phyloP scores from a whole-genome alignment of 225 moss, liverwort and hornwort species.

The Climacium dendroides region DNA sequence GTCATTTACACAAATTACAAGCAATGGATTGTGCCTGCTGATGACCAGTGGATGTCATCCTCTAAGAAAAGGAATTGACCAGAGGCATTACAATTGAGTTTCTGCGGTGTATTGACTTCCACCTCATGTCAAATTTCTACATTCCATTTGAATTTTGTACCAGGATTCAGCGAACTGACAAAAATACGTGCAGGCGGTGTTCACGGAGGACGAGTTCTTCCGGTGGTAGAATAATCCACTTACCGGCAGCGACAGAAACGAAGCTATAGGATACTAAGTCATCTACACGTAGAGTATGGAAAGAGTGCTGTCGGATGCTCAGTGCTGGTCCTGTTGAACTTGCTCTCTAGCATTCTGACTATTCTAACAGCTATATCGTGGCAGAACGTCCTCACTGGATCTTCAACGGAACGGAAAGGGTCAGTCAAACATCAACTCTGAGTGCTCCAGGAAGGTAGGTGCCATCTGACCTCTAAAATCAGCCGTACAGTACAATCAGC shows the following conservation, averaged over 20 bases:
- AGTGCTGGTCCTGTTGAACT: background rate
- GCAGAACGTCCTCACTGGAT: background rate
- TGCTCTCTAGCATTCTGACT: background rate
- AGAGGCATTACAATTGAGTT: background rate
- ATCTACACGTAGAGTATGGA: background rate
- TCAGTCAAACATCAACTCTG: background rate
- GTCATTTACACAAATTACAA: conserved; percentile 64
- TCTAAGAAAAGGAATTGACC: conserved; percentile 21
- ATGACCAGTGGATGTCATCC: conserved; percentile 14
- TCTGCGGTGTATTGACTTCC: background rate
- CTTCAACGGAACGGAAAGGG: background rate
- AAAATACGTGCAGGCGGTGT: background rate
- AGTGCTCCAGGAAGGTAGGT: background rate
- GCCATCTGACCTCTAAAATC: background rate
- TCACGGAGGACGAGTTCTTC: background rate
- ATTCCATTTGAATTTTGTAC: background rate
- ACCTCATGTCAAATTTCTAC: background rate
- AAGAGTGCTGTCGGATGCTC: background rate
- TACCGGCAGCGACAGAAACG: background rate
- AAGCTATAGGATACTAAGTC: background rate
- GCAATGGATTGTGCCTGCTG: conserved; percentile 64
- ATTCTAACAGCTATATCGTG: background rate
- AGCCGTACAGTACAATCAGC: background rate
- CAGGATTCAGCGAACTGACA: background rate
- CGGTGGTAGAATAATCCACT: background rate